These are phyloP conservation scores for Sesbania bispinosa DNA, from an alignment of 306 rosid species.

Conservation along the genomic window DNA sequence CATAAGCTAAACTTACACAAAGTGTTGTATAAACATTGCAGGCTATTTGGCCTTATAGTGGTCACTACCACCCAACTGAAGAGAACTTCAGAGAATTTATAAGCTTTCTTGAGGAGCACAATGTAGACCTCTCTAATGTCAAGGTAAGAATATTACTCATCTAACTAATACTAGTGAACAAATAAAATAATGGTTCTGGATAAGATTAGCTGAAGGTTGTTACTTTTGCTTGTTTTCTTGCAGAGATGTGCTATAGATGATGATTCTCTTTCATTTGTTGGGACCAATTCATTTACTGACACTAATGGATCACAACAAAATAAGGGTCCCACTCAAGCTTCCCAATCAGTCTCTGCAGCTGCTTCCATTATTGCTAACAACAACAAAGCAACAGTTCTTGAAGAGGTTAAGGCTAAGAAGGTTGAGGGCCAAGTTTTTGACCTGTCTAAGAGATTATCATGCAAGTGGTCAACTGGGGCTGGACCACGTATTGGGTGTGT, in stretches of 20 bases:
- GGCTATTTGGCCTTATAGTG: slow-evolving; percentile 99
- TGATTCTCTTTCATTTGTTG: slow-evolving; percentile 49
- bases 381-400: slow-evolving; percentile 3
- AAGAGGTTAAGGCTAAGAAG: slow-evolving; percentile 30
- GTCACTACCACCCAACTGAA: slow-evolving; percentile 96
- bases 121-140: slow-evolving; percentile 80
- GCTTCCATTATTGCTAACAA: background rate
- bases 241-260: slow-evolving; percentile 87
- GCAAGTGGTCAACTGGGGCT: slow-evolving; percentile 83
- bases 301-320: slow-evolving; percentile 30
- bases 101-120: slow-evolving; percentile 71
- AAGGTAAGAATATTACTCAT: slow-evolving; percentile 52
- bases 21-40: slow-evolving; percentile 26
- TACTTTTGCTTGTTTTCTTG: background rate
- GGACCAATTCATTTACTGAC: slow-evolving; percentile 25
- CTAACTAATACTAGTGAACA: background rate
- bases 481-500: slow-evolving; percentile 95
- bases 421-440: slow-evolving; percentile 36
- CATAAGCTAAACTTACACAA: slow-evolving; percentile 11
- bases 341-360: background rate
- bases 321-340: slow-evolving; percentile 17
- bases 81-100: slow-evolving; percentile 85
- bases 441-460: slow-evolving; percentile 49
- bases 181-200: background rate
- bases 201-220: background rate